Evolutionary conservation across 306 rosid genomes (phyloP).

Genomic region (Malus asiatica): DNA sequence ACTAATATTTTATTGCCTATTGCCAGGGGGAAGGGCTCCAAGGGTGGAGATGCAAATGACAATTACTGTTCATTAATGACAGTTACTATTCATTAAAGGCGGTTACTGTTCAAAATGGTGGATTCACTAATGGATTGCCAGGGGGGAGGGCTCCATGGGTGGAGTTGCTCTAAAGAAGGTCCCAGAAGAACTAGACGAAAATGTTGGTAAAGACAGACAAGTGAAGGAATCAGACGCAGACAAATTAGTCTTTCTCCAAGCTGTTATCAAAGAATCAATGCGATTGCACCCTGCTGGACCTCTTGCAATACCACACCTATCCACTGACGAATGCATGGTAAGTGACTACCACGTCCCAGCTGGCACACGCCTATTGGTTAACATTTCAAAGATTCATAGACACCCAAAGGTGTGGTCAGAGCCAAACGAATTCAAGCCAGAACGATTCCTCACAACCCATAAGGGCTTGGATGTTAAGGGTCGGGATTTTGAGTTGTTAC

Average conservation of each 20-base stretch:
- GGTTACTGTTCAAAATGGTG: too few relatives aligned
- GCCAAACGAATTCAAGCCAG: neutral
- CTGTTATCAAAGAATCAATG: constrained; percentile 1
- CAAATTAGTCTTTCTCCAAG: neutral
- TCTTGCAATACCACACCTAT: neutral
- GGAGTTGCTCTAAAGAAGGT: too few relatives aligned
- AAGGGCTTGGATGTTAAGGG: neutral
- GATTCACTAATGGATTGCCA: too few relatives aligned
- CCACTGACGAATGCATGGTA: constrained; percentile 3
- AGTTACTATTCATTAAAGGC: too few relatives aligned
- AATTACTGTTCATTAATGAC: too few relatives aligned
- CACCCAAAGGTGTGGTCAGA: neutral
- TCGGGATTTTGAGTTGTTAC: neutral
- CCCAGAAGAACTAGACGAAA: neutral
- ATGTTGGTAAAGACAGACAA: neutral
- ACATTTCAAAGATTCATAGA: constrained; percentile 1
- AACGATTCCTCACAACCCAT: neutral
- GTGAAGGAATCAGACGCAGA: constrained; percentile 6
- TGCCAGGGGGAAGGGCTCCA: too few relatives aligned
- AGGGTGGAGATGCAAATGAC: too few relatives aligned
- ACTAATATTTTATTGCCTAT: too few relatives aligned
- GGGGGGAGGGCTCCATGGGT: too few relatives aligned
- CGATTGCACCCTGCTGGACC: constrained; percentile 6
- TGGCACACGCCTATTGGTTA: constrained; percentile 1
- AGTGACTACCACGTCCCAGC: neutral